phyloP scores from a whole-genome alignment of 306 rosid genomes.

The Cucurbita pepo region DNA sequence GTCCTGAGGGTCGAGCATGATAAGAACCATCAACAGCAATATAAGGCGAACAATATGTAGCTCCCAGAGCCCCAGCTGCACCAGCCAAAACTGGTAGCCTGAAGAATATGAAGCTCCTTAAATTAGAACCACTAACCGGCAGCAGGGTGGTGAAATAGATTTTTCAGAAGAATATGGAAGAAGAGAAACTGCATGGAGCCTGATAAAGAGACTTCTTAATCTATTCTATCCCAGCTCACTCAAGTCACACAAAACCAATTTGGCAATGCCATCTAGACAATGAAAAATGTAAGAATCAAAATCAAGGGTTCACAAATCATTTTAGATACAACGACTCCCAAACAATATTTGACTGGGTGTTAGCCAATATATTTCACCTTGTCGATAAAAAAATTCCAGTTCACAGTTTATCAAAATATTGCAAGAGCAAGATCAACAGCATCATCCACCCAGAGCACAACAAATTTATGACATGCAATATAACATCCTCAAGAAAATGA shows the following conservation, averaged over 20 bases:
- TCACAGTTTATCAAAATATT: not conserved
- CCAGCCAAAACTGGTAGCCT: constrained; percentile 97
- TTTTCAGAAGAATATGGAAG: not conserved
- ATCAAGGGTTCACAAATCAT: not conserved
- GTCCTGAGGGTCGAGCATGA: constrained; percentile 61
- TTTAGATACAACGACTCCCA: not conserved
- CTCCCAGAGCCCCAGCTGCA: constrained; percentile 85
- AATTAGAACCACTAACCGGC: not conserved
- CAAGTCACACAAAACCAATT: not conserved
- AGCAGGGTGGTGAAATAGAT: not conserved
- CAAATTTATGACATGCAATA: not conserved
- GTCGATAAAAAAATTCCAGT: not conserved
- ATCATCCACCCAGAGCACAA: not conserved
- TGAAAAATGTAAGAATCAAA: not conserved
- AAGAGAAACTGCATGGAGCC: not conserved
- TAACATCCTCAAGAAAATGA: not conserved
- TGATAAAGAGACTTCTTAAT: not conserved
- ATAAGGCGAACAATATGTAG: constrained; percentile 71
- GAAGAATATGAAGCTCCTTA: not conserved
- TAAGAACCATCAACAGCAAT: constrained; percentile 69
- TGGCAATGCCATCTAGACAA: not conserved
- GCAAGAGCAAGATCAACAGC: not conserved
- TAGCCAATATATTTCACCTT: not conserved
- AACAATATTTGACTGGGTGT: not conserved
- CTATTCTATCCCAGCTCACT: not conserved